Evolutionary conservation across 768 basidiomycete species (phyloP).

Genomic region (Leccinum incarnatum): DNA sequence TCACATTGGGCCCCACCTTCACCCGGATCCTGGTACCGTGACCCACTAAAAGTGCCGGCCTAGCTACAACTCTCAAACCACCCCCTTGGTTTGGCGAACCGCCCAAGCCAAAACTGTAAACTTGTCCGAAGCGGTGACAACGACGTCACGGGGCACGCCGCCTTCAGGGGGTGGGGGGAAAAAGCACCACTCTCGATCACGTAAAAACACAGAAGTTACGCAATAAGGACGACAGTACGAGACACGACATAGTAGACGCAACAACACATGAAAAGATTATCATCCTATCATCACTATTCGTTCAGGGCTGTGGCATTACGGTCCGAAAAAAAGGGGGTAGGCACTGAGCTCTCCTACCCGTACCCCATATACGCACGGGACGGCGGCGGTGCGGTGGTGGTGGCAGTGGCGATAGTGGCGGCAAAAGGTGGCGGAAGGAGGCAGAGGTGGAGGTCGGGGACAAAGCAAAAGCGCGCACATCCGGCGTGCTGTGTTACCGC

Average conservation of each 20-base stretch:
- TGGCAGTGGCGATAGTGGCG: background rate
- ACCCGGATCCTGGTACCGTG: background rate
- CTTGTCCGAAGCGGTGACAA: background rate
- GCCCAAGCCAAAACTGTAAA: background rate
- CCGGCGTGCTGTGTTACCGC: background rate
- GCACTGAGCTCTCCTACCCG: background rate
- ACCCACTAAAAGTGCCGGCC: background rate
- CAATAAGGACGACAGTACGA: background rate
- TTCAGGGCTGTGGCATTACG: background rate
- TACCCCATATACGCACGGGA: background rate
- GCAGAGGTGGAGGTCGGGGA: background rate
- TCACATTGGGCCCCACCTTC: background rate
- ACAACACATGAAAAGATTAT: background rate
- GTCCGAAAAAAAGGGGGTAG: background rate
- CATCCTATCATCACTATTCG: background rate
- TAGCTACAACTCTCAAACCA: background rate
- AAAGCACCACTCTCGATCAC: background rate
- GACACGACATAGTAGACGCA: background rate
- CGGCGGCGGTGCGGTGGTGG: background rate
- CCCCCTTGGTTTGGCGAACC: too few relatives aligned
- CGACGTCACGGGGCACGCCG: background rate
- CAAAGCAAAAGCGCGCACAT: background rate
- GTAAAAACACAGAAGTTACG: background rate
- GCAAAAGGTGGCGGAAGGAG: slow-evolving; percentile 5
- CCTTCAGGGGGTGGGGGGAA: background rate